These are phyloP conservation scores for Hypoxylon sp. DNA, from an alignment of 2,329 filamentous ascomycete species.

Conservation along the genomic window DNA sequence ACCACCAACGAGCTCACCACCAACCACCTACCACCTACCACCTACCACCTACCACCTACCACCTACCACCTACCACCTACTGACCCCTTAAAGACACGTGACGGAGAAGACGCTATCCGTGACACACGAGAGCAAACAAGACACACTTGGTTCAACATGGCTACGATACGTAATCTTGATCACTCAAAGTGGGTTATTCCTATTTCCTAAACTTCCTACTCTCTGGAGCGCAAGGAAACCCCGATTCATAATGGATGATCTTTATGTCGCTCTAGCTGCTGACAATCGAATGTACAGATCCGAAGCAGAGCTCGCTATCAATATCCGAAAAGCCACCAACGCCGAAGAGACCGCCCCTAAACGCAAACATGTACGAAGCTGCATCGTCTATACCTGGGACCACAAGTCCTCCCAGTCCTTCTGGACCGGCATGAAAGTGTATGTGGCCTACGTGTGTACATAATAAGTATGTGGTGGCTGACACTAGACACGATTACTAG, in stretches of 20 bases:
- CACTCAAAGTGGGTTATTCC: conserved; percentile 50
- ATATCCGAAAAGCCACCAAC: conserved; percentile 77
- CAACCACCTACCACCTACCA: too few relatives aligned
- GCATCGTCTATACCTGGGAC: conserved; percentile 99
- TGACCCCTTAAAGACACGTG: conserved; percentile 15
- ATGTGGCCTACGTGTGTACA: conserved; percentile 55
- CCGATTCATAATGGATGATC: conserved; percentile 3
- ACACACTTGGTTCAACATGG: conserved; percentile 44
- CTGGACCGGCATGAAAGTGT: conserved; percentile 99
- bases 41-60: too few relatives aligned
- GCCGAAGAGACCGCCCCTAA: conserved; percentile 76
- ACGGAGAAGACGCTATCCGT: conserved; percentile 8
- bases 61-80: too few relatives aligned
- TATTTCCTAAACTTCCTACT: conserved; percentile 1
- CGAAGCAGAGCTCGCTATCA: conserved; percentile 75
- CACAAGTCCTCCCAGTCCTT: conserved; percentile 95
- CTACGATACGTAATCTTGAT: conserved; percentile 51
- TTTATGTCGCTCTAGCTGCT: conserved; percentile 9
- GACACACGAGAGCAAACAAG: conserved; percentile 12
- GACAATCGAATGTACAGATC: conserved; percentile 59
- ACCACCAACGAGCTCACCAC: too few relatives aligned
- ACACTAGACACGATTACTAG: conserved; percentile 58
- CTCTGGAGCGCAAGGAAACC: conserved; percentile 6
- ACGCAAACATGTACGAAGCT: conserved; percentile 95
- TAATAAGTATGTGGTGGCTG: conserved; percentile 27